Conservation (phyloP, 306 rosid species). For the Trifolium dubium region DNA sequence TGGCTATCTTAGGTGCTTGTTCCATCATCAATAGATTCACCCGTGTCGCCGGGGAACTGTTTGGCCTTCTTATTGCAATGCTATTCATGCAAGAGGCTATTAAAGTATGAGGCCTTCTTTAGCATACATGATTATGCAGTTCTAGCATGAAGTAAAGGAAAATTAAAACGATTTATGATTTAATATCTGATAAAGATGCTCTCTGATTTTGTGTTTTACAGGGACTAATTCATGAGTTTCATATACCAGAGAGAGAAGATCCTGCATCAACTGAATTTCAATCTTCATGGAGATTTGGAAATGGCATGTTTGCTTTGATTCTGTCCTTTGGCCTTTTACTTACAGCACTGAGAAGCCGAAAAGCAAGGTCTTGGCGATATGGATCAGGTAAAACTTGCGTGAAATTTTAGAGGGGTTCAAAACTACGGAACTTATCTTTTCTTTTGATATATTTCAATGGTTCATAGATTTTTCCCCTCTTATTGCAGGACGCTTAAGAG, state of each 20-base stretch:
- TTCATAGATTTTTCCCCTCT: slow-evolving; percentile 27
- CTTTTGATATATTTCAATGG: slow-evolving; percentile 17
- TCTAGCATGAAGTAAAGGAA: slow-evolving; percentile 10
- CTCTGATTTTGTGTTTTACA: slow-evolving; percentile 41
- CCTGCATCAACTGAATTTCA: slow-evolving; percentile 62
- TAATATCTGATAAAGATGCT: slow-evolving; percentile 13
- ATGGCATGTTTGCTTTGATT: slow-evolving; percentile 86
- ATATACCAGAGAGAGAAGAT: slow-evolving; percentile 63
- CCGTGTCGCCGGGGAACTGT: slow-evolving; percentile 79
- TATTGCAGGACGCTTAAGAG: slow-evolving; percentile 64
- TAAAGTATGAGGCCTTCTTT: slow-evolving; percentile 51
- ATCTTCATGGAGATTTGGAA: slow-evolving; percentile 82
- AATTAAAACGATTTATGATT: slow-evolving; percentile 10
- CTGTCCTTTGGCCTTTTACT: slow-evolving; percentile 77
- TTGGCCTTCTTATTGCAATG: slow-evolving; percentile 85
- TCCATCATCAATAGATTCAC: slow-evolving; percentile 84
- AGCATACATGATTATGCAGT: slow-evolving; percentile 23
- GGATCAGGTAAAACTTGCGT: slow-evolving; percentile 62
- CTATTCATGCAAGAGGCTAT: slow-evolving; percentile 88
- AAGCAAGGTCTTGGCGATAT: slow-evolving; percentile 82
- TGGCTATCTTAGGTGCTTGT: slow-evolving; percentile 83
- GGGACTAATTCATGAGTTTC: slow-evolving; percentile 75
- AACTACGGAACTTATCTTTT: slow-evolving; percentile 5
- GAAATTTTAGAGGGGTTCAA: slow-evolving; percentile 5
- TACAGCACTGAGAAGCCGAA: slow-evolving; percentile 72